Evolutionary conservation across 768 basidiomycete species (phyloP).

Genomic region (Auriscalpium vulgare): DNA sequence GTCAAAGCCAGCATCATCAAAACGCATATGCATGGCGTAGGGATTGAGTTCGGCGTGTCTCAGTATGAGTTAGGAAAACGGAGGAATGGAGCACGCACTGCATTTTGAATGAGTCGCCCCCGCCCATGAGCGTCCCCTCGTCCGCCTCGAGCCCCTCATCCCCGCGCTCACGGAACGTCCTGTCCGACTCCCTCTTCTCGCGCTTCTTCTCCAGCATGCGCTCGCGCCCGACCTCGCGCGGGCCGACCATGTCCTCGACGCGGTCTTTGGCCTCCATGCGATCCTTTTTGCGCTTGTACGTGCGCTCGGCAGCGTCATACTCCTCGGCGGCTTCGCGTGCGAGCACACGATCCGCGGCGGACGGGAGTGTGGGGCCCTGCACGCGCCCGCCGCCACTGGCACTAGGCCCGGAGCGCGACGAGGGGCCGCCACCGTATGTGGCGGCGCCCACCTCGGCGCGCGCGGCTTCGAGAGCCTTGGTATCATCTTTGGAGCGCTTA

Average conservation of each 20-base stretch:
- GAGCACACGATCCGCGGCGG: conserved; percentile 58
- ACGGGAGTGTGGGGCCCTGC: conserved; percentile 63
- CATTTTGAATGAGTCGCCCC: conserved; percentile 73
- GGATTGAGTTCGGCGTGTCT: too few relatives aligned
- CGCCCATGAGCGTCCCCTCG: conserved; percentile 75
- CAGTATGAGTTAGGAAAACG: not conserved
- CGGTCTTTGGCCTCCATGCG: conserved; percentile 57
- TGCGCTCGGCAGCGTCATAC: conserved; percentile 40
- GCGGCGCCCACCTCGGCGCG: conserved; percentile 49
- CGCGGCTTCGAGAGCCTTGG: conserved; percentile 46
- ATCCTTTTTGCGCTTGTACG: conserved; percentile 59
- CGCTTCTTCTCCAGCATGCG: conserved; percentile 84
- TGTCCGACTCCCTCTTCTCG: conserved; percentile 62
- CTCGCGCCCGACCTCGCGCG: conserved; percentile 75
- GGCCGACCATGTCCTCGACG: conserved; percentile 71
- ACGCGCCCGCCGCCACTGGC: conserved; percentile 32
- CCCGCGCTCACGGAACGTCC: conserved; percentile 58
- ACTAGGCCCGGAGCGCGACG: conserved; percentile 10
- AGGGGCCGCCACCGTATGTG: conserved; percentile 25
- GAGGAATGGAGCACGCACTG: conserved; percentile 39
- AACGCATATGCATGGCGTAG: not conserved
- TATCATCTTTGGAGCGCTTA: conserved; percentile 52
- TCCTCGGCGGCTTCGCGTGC: conserved; percentile 59
- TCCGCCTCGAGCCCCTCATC: conserved; percentile 79
- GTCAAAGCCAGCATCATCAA: not conserved